These are phyloP conservation scores for Sporothrix pallida DNA, from an alignment of 2,329 filamentous ascomycete species.

Conservation along the genomic window DNA sequence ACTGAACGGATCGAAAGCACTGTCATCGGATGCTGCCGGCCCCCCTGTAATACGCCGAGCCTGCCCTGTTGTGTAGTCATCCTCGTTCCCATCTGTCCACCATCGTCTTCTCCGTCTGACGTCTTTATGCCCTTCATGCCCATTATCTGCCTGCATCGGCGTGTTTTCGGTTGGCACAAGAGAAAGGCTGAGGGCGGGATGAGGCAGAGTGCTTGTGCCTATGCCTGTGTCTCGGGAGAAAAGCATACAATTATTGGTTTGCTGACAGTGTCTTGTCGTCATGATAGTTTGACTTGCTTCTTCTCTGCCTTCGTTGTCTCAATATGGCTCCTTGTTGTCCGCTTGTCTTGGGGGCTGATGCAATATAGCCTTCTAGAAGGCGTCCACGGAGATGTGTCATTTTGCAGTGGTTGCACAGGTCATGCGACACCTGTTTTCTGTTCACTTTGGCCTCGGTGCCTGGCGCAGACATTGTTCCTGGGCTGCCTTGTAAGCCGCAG, in stretches of 20 bases:
- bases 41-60: slow-evolving; percentile 16
- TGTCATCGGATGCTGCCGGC: slow-evolving; percentile 4
- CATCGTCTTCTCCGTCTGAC: slow-evolving; percentile 29
- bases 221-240: neutral
- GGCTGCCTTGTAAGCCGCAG: neutral
- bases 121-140: neutral
- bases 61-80: slow-evolving; percentile 1
- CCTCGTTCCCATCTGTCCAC: slow-evolving; percentile 8
- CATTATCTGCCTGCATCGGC: neutral
- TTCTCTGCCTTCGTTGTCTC: neutral
- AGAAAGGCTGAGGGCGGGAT: slow-evolving; percentile 11
- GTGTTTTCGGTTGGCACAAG: slow-evolving; percentile 12
- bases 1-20: neutral
- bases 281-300: neutral
- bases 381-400: slow-evolving; percentile 14
- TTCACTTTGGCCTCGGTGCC: slow-evolving; percentile 1
- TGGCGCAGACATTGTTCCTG: slow-evolving; percentile 7
- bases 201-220: slow-evolving; percentile 15
- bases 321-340: neutral
- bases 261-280: neutral
- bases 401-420: neutral
- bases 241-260: neutral
- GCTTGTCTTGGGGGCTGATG: slow-evolving; percentile 5
- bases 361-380: slow-evolving; percentile 1
- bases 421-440: slow-evolving; percentile 19